A percentile compares a stretch with the other conserved stretches of the same genome.
These are phyloP conservation scores for Rhynchospora tenuis DNA, from an alignment of 176 grass and related monocot species.

Conservation along the genomic window DNA sequence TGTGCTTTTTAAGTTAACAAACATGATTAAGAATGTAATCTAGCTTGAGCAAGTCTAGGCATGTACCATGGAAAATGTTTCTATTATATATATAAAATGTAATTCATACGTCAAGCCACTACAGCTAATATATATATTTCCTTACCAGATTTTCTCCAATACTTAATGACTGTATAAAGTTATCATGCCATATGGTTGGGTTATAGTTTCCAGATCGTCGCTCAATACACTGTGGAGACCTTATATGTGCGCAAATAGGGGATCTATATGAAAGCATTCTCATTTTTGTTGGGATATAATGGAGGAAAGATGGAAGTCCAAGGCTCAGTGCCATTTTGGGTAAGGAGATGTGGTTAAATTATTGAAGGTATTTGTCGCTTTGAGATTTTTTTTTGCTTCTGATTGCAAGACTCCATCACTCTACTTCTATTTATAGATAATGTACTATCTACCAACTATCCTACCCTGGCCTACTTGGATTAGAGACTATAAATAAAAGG, in stretches of 20 bases:
- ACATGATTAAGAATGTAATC: too few species aligned
- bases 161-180: conserved; percentile 15
- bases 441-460: too few species aligned
- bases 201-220: not conserved
- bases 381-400: too few species aligned
- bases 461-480: too few species aligned
- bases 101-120: too few species aligned
- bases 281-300: not conserved
- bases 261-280: not conserved
- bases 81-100: too few species aligned
- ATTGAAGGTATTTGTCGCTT: not conserved
- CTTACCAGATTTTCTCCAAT: not conserved
- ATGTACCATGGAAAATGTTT: too few species aligned
- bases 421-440: not conserved
- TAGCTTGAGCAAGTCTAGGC: too few species aligned
- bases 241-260: not conserved
- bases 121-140: too few species aligned
- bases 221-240: not conserved
- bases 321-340: not conserved
- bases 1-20: too few species aligned
- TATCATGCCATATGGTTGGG: conserved; percentile 5
- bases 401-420: not conserved
- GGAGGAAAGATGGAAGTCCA: not conserved
- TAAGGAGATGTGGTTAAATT: not conserved
- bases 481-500: too few species aligned